Base-by-base conservation (phyloP, 371 early-diverging fungal species). In the Mortierella polycephala region DNA sequence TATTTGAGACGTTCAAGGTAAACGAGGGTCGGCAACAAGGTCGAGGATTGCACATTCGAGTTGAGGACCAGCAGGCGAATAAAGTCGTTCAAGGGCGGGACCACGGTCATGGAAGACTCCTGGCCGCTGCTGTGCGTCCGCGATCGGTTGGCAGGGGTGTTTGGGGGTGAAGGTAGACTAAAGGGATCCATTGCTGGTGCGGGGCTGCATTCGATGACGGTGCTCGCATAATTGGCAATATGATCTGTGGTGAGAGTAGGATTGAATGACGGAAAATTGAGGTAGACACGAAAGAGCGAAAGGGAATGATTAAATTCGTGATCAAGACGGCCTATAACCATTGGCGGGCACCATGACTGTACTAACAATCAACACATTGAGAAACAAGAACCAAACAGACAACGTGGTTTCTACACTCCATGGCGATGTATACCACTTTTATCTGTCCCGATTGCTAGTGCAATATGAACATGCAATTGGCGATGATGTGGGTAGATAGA, bases 41-140 rank as follows among this genome's bases (percentile, higher is more conserved):
- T 88, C 7, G 87, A 85, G 6, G 85, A 81, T 59, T 88, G 89
- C n/a, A 88, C 88, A 41, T 86, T 83, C 21, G 89, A 88, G 51
- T 84, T 82, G 21, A 86, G 50, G 14, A 88, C 86, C 8, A 88
- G 69, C 47, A 85, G 81, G 7, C 85, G 77, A 59, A 88, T 87
- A 72, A 88, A 88, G 58, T 74, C 71, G 59, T 84, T 82, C 58
- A 88, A 63, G 0, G 87, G 83, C 16, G 87, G 86, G 12, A 87
- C 81, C 21, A 63, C 65, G 18, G 71, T 65, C 53, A 59, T 60
- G 18, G 71, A 20, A 5, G 73, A 60, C 44, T 76, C 70, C 10
- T 45, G 58, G 39, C 57, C 44, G 46, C 53, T 49, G 52, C n/a
- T 64, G 57, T 67, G 59, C 64, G 61, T 61, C 18, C 67, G 49